Percentiles rank a stretch among this genome's conserved stretches.
Conservation (phyloP, 768 basidiomycete species). For the Mycena belliarum region DNA sequence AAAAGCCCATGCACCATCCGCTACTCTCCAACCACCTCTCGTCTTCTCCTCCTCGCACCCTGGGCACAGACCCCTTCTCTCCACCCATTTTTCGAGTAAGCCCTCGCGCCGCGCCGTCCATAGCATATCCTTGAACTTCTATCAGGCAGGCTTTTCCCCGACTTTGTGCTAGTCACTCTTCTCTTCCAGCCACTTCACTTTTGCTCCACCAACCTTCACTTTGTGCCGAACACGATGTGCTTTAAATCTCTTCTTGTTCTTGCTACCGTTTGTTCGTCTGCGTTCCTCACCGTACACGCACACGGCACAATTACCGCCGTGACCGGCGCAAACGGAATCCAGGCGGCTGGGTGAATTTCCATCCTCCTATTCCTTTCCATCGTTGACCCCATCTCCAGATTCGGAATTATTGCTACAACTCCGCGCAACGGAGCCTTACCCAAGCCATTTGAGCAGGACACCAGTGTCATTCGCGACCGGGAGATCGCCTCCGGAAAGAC, state of each 20-base stretch:
- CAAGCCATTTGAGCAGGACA: slow-evolving; percentile 21
- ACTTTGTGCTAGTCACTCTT: slow-evolving; percentile 17
- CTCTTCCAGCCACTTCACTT: neutral
- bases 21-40: slow-evolving; percentile 18
- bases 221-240: slow-evolving; percentile 21
- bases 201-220: slow-evolving; percentile 1
- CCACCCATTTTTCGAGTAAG: slow-evolving; percentile 7
- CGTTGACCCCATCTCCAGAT: neutral
- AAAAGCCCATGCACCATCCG: slow-evolving; percentile 6
- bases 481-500: slow-evolving; percentile 17
- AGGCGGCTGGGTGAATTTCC: slow-evolving; percentile 2
- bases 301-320: slow-evolving; percentile 21
- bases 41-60: slow-evolving; percentile 10
- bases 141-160: slow-evolving; percentile 6
- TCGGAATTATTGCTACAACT: slow-evolving; percentile 16
- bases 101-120: neutral
- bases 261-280: slow-evolving; percentile 5
- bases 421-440: slow-evolving; percentile 12
- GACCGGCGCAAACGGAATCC: slow-evolving; percentile 17
- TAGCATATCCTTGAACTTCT: neutral
- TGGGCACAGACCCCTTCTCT: slow-evolving; percentile 17
- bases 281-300: slow-evolving; percentile 11
- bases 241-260: slow-evolving; percentile 17
- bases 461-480: slow-evolving; percentile 15
- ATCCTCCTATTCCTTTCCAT: neutral